Evolutionary conservation across 805 yeast genomes (phyloP).

Genomic region (Zygotorulaspora sp.): DNA sequence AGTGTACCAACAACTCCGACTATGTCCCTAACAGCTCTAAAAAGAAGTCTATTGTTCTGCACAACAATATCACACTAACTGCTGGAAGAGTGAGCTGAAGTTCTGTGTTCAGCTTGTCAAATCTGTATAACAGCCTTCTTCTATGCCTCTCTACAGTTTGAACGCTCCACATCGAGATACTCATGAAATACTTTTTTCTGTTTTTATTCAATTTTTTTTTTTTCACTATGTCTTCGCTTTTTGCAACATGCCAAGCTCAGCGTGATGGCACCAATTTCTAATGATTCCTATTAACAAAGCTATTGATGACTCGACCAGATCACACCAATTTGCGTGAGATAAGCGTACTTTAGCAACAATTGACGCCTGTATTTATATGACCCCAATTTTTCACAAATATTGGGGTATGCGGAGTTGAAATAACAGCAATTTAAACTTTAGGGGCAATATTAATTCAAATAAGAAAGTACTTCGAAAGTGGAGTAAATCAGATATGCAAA

Average conservation of each 20-base stretch:
- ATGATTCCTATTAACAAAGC: neutral
- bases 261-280: slow-evolving; percentile 1
- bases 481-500: too few species aligned
- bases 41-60: slow-evolving; percentile 7
- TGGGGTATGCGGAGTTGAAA: neutral
- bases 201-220: neutral
- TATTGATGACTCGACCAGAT: too few species aligned
- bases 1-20: neutral
- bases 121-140: slow-evolving; percentile 1
- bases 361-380: too few species aligned
- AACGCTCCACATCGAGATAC: slow-evolving; percentile 8
- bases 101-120: slow-evolving; percentile 6
- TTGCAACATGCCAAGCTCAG: neutral
- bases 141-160: slow-evolving; percentile 1
- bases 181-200: neutral
- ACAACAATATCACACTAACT: slow-evolving; percentile 5
- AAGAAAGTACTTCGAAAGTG: too few species aligned
- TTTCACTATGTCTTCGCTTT: slow-evolving; percentile 4
- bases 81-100: slow-evolving; percentile 5
- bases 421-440: too few species aligned
- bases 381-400: too few species aligned
- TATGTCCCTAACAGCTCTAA: slow-evolving; percentile 9
- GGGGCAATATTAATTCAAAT: too few species aligned
- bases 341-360: too few species aligned
- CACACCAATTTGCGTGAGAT: too few species aligned